A percentile compares a stretch with the other conserved stretches of the same genome.
phyloP scores from a whole-genome alignment of 148 eudicot genomes.

The Tetragonia tetragonoides region DNA sequence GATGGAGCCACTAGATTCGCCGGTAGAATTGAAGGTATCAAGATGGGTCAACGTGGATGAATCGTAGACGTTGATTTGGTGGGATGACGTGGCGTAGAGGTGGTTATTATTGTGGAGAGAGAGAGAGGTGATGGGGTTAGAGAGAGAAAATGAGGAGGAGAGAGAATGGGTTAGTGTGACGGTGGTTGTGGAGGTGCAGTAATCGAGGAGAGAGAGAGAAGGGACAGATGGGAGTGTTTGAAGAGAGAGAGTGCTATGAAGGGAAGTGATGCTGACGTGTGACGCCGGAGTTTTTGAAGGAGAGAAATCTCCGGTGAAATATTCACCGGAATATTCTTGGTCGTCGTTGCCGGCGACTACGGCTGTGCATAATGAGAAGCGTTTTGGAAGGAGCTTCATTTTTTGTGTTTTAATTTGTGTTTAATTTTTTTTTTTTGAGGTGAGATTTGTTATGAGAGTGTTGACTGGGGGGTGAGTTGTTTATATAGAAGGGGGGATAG shows the following conservation, averaged over 20 bases:
- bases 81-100: slow-evolving; percentile 61
- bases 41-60: slow-evolving; percentile 23
- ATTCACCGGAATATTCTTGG: not conserved
- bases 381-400: slow-evolving; percentile 32
- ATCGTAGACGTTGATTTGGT: slow-evolving; percentile 46
- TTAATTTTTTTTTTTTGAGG: not conserved
- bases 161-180: slow-evolving; percentile 26
- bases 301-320: slow-evolving; percentile 7
- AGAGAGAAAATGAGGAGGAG: slow-evolving; percentile 30
- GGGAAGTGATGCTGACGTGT: slow-evolving; percentile 16
- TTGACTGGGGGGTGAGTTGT: not conserved
- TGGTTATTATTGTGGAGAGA: slow-evolving; percentile 33
- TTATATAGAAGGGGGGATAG: not conserved
- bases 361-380: slow-evolving; percentile 33
- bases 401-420: not conserved
- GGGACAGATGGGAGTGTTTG: slow-evolving; percentile 70
- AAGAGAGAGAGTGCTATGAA: slow-evolving; percentile 49
- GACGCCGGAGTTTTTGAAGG: slow-evolving; percentile 11
- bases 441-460: not conserved
- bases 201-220: slow-evolving; percentile 43
- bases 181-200: not conserved
- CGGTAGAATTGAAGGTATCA: slow-evolving; percentile 35
- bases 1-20: slow-evolving; percentile 37
- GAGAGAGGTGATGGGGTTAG: slow-evolving; percentile 29
- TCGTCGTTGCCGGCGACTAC: slow-evolving; percentile 23